Conservation (phyloP, 345 rosid species). For the Eucalyptus melliodora region DNA sequence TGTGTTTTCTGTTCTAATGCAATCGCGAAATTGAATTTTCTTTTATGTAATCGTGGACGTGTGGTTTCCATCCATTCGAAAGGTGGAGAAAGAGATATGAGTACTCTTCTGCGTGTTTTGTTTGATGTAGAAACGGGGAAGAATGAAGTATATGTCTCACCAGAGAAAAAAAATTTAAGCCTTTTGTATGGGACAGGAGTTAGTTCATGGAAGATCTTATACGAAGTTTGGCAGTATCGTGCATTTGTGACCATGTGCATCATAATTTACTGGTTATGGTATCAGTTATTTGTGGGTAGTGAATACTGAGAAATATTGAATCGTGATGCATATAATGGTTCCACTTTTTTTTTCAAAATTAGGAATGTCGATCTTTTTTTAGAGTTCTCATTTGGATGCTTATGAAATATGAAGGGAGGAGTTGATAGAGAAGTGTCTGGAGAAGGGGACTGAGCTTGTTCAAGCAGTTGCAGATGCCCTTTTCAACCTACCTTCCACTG, state of each 20-base stretch:
- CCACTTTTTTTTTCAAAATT: not conserved
- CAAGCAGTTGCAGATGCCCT: slow-evolving; percentile 55
- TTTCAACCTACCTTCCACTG: slow-evolving; percentile 73
- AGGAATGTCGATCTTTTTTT: not conserved
- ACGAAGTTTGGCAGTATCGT: not conserved
- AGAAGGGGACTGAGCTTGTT: slow-evolving; percentile 57
- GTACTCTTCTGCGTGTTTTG: not conserved
- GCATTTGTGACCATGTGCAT: not conserved
- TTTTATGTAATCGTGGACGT: not conserved
- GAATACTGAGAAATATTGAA: not conserved
- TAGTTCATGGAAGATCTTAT: not conserved
- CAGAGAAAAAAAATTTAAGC: not conserved
- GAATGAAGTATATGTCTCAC: not conserved
- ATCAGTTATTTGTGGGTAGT: not conserved
- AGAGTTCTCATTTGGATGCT: not conserved
- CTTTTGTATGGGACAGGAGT: not conserved
- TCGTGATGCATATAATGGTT: not conserved
- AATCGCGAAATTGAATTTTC: not conserved
- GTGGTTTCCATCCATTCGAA: not conserved
- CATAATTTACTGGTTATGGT: not conserved
- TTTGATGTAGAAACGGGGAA: not conserved
- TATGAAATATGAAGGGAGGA: slow-evolving; percentile 35
- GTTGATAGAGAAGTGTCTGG: slow-evolving; percentile 43
- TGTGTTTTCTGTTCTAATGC: not conserved
- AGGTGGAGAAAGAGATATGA: not conserved